Conservation (phyloP, 1,139 yeast species). For the Ogataea hybrid region DNA sequence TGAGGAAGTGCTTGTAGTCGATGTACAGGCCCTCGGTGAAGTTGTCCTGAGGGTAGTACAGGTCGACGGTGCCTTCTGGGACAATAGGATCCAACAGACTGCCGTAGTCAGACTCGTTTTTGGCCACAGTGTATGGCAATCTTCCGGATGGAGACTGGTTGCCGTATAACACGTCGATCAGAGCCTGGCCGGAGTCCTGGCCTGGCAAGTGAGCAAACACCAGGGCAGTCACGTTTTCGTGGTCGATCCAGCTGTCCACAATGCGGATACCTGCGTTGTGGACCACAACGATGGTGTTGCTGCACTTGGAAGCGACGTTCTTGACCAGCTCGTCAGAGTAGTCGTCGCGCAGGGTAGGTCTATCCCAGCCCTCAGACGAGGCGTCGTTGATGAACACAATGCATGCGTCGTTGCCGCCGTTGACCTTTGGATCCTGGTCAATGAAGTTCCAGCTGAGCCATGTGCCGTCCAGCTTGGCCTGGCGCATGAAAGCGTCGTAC, state of each 20-base stretch:
- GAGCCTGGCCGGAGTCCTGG: slow-evolving; percentile 48
- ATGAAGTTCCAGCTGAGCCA: slow-evolving; percentile 14
- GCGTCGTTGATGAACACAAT: slow-evolving; percentile 14
- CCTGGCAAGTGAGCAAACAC: slow-evolving; percentile 58
- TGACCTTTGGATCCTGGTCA: slow-evolving; percentile 12
- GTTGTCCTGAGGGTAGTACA: slow-evolving; percentile 41
- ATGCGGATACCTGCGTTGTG: slow-evolving; percentile 60
- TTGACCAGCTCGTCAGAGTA: slow-evolving; percentile 49
- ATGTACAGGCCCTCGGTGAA: slow-evolving; percentile 42
- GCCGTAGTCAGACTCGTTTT: slow-evolving; percentile 52
- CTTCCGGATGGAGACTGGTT: slow-evolving; percentile 61
- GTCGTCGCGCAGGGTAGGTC: slow-evolving; percentile 11
- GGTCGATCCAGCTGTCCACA: slow-evolving; percentile 57
- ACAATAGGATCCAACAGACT: slow-evolving; percentile 37
- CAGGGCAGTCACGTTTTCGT: slow-evolving; percentile 57
- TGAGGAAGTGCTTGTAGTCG: slow-evolving; percentile 46
- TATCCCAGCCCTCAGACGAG: slow-evolving; percentile 16
- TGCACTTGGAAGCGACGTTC: slow-evolving; percentile 46
- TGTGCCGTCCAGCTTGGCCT: slow-evolving; percentile 14
- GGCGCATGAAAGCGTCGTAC: slow-evolving; percentile 8
- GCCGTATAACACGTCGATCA: slow-evolving; percentile 54
- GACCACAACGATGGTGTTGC: slow-evolving; percentile 55
- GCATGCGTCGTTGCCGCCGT: slow-evolving; percentile 12
- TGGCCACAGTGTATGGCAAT: slow-evolving; percentile 62
- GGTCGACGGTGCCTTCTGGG: slow-evolving; percentile 27